Evolutionary conservation across 148 eudicot species (phyloP).

Genomic region (Silene latifolia): DNA sequence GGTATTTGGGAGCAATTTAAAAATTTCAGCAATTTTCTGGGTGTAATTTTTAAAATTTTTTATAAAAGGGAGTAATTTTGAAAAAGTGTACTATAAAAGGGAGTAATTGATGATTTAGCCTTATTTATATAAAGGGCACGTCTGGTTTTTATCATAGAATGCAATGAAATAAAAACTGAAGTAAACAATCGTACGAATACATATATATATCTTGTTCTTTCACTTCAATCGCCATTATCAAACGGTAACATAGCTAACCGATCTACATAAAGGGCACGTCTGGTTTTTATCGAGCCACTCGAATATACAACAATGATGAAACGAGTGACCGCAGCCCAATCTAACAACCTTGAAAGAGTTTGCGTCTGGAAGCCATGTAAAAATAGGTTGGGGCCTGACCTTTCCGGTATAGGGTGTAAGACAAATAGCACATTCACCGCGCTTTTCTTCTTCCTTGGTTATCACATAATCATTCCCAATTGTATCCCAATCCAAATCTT

Average conservation of each 20-base stretch:
- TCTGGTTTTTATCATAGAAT: no score
- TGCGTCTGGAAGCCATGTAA: not conserved
- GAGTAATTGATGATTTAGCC: no score
- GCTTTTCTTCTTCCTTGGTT: not conserved
- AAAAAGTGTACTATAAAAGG: no score
- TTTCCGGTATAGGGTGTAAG: not conserved
- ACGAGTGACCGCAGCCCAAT: not conserved
- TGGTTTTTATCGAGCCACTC: not conserved
- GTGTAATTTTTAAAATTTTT: no score
- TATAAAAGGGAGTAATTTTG: no score
- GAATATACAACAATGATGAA: not conserved
- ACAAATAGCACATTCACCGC: not conserved
- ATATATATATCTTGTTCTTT: no score
- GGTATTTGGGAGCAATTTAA: no score
- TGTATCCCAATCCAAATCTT: not conserved
- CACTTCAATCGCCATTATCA: no score
- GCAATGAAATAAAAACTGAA: no score
- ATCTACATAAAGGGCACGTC: not conserved
- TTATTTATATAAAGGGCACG: no score
- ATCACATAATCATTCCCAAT: not conserved
- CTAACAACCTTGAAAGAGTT: not conserved
- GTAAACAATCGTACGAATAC: no score
- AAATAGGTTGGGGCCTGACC: not conserved
- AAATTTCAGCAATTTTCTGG: no score
- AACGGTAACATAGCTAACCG: not conserved